Conservation (phyloP, 768 basidiomycete genomes). For the Boletus rufocinnamomeus region DNA sequence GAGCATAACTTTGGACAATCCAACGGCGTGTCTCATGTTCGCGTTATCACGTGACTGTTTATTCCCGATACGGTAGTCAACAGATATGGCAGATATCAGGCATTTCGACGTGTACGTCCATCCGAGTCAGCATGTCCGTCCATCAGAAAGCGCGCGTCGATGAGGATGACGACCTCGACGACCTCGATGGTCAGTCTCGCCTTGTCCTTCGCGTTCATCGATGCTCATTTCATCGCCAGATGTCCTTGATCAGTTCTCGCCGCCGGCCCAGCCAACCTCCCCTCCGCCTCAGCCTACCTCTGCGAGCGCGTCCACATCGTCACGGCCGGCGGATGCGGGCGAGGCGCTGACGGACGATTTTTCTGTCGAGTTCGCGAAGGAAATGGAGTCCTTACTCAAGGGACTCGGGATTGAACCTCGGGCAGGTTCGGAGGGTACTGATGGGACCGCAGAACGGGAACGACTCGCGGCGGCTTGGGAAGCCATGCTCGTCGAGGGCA, state of each 20-base stretch:
- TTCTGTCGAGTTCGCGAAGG: constrained; percentile 40
- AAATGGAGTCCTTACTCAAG: constrained; percentile 47
- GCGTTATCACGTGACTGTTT: constrained; percentile 14
- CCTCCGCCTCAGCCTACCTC: constrained; percentile 19
- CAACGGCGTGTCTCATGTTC: constrained; percentile 8
- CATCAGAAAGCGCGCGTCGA: constrained; percentile 26
- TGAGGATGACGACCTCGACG: constrained; percentile 43
- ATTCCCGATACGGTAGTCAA: no score
- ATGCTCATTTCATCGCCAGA: constrained; percentile 36
- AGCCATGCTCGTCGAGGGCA: constrained; percentile 63
- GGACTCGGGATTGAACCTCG: constrained; percentile 18
- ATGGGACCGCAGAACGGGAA: constrained; percentile 31
- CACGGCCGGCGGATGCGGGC: constrained; percentile 11
- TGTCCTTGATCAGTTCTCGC: constrained; percentile 49
- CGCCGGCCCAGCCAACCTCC: constrained; percentile 16
- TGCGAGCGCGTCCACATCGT: constrained; percentile 19
- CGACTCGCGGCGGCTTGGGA: constrained; percentile 68
- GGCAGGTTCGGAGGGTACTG: constrained; percentile 15
- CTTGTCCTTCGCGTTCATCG: background rate
- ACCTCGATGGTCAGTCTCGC: constrained; percentile 41
- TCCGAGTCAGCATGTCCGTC: constrained; percentile 14
- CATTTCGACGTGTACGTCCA: background rate
- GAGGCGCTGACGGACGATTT: constrained; percentile 35
- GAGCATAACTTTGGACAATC: constrained; percentile 3
- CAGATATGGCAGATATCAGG: no score